A percentile compares a stretch with the other conserved stretches of the same genome.
Evolutionary conservation across 2,329 filamentous ascomycete species (phyloP).

Genomic region (Chlorencoelia australis): DNA sequence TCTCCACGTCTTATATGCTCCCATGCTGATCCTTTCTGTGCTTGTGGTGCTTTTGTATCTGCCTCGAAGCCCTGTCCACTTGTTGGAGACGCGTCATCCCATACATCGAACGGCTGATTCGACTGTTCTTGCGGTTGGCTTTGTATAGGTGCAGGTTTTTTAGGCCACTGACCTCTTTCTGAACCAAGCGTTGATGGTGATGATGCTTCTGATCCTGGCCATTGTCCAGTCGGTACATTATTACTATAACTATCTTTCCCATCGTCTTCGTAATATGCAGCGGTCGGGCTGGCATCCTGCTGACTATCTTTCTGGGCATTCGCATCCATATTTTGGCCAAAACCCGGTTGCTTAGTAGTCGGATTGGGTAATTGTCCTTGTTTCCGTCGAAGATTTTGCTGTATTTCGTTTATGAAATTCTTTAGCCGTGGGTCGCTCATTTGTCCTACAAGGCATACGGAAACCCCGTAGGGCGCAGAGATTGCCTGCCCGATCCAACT

Average conservation of each 20-base stretch:
- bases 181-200: slow-evolving; percentile 1
- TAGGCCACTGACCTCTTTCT: background rate
- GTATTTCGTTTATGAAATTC: slow-evolving; percentile 9
- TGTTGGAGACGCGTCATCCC: slow-evolving; percentile 24
- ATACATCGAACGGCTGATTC: slow-evolving; percentile 16
- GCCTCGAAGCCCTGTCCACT: slow-evolving; percentile 13
- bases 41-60: slow-evolving; percentile 8
- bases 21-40: slow-evolving; percentile 23
- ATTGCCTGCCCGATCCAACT: slow-evolving; percentile 13
- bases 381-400: slow-evolving; percentile 5
- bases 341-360: slow-evolving; percentile 1
- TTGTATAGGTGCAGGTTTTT: slow-evolving; percentile 1
- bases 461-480: slow-evolving; percentile 19
- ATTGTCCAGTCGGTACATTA: no score
- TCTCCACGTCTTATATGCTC: slow-evolving; percentile 23
- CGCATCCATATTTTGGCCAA: slow-evolving; percentile 8
- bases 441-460: slow-evolving; percentile 18
- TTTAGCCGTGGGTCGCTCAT: slow-evolving; percentile 21
- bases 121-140: slow-evolving; percentile 7
- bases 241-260: no score
- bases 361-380: slow-evolving; percentile 2
- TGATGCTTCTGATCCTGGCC: slow-evolving; percentile 2
- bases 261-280: slow-evolving; percentile 10
- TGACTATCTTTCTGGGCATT: background rate
- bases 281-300: slow-evolving; percentile 22